Conservation (phyloP, 2,329 filamentous ascomycete species). For the Trichoderma sp. region DNA sequence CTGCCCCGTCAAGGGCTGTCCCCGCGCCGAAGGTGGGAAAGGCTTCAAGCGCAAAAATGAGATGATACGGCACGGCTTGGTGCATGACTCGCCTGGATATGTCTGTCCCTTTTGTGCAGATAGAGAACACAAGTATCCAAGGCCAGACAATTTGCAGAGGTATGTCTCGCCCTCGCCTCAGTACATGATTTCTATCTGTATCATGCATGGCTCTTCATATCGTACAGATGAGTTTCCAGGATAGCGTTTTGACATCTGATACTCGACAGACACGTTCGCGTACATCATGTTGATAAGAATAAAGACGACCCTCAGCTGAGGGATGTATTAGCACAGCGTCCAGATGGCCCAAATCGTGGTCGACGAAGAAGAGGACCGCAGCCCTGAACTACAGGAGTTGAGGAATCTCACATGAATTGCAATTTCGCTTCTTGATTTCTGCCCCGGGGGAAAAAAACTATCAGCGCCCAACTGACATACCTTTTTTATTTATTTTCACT, state of each 20-base stretch:
- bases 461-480: neutral
- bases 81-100: slow-evolving; percentile 93
- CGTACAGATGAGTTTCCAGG: neutral
- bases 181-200: neutral
- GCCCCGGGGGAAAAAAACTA: too few species aligned
- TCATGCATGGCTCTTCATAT: neutral
- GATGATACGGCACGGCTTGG: slow-evolving; percentile 78
- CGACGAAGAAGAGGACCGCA: slow-evolving; percentile 67
- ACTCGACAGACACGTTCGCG: slow-evolving; percentile 76
- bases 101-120: slow-evolving; percentile 96
- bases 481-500: neutral
- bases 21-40: slow-evolving; percentile 66
- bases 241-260: slow-evolving; percentile 26
- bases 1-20: slow-evolving; percentile 64
- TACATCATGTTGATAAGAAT: slow-evolving; percentile 87
- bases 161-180: slow-evolving; percentile 48
- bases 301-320: slow-evolving; percentile 82
- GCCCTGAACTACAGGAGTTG: neutral
- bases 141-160: slow-evolving; percentile 95
- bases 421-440: neutral
- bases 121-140: slow-evolving; percentile 89
- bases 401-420: neutral
- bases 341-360: slow-evolving; percentile 81
- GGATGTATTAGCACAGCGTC: slow-evolving; percentile 82
- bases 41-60: slow-evolving; percentile 75